Conservation (phyloP, 257 asterid species). For the Nicotiana sylvestris region DNA sequence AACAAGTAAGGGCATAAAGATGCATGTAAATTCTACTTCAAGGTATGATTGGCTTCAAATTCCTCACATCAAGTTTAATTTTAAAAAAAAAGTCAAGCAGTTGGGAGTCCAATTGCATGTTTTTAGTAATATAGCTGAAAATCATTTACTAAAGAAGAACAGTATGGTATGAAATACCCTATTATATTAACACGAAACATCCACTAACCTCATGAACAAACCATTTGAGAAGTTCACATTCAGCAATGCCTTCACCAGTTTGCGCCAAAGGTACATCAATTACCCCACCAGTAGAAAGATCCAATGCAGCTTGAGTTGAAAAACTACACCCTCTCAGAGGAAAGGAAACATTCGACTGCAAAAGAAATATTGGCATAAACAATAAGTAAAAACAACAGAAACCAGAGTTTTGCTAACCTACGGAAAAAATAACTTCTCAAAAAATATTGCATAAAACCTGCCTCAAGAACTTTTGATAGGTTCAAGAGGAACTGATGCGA, state of each 20-base stretch:
- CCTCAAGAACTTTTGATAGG: background rate
- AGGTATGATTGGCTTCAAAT: background rate
- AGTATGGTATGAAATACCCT: background rate
- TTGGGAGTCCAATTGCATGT: background rate
- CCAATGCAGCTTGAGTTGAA: slow-evolving; percentile 48
- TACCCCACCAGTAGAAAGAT: slow-evolving; percentile 44
- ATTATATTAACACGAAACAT: slow-evolving; percentile 6
- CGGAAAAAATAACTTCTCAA: background rate
- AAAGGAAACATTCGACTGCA: slow-evolving; percentile 37
- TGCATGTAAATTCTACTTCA: background rate
- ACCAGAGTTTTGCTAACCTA: background rate
- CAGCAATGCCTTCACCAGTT: slow-evolving; percentile 99
- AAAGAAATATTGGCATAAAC: slow-evolving; percentile 14
- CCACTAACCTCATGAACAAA: slow-evolving; percentile 82
- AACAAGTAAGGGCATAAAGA: background rate
- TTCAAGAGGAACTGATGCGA: background rate
- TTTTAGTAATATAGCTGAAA: background rate
- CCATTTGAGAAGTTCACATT: slow-evolving; percentile 96
- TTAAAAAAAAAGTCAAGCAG: slow-evolving; percentile 1
- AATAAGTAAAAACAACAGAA: background rate
- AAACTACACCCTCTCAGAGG: slow-evolving; percentile 37
- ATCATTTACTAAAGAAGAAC: background rate
- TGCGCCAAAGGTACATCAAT: slow-evolving; percentile 92
- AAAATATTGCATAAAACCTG: background rate
- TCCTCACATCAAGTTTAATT: background rate